A percentile compares a stretch with the other conserved stretches of the same genome.
Evolutionary conservation across 495 filamentous ascomycete genomes (phyloP).

Genomic region (Hypoxylon crocopeplum): DNA sequence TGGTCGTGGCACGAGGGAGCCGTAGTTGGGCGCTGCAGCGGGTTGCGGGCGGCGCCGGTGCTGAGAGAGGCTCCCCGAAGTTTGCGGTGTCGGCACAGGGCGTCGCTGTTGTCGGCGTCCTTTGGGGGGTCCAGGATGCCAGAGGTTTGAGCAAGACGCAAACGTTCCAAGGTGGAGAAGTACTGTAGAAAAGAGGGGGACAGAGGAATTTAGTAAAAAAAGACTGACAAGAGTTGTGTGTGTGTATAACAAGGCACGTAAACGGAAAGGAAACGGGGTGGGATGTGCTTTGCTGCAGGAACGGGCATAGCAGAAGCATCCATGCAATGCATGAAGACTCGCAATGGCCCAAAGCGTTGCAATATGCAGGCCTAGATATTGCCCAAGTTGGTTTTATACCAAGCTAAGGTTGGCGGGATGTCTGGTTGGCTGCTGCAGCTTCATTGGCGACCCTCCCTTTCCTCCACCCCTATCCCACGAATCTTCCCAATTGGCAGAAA

Average conservation of each 20-base stretch:
- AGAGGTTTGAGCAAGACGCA: slow-evolving; percentile 64
- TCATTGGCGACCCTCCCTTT: slow-evolving; percentile 14
- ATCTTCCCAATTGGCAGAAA: slow-evolving; percentile 27
- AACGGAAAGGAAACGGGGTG: neutral
- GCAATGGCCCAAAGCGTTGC: slow-evolving; percentile 31
- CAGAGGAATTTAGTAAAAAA: slow-evolving; percentile 26
- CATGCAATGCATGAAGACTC: slow-evolving; percentile 34
- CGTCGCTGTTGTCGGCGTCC: slow-evolving; percentile 51
- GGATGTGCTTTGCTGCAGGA: slow-evolving; percentile 37
- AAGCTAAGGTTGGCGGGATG: slow-evolving; percentile 9
- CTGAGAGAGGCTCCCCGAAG: slow-evolving; percentile 47
- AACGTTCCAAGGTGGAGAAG: slow-evolving; percentile 70
- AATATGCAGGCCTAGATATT: slow-evolving; percentile 22
- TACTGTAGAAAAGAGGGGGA: slow-evolving; percentile 54
- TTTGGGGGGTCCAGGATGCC: slow-evolving; percentile 40
- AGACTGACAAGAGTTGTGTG: slow-evolving; percentile 4
- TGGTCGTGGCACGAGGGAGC: slow-evolving; percentile 43
- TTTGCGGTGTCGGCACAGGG: slow-evolving; percentile 47
- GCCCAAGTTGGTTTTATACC: no score
- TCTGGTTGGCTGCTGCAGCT: slow-evolving; percentile 7
- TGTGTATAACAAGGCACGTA: neutral
- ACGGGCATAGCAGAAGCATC: slow-evolving; percentile 31
- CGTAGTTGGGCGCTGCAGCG: slow-evolving; percentile 37
- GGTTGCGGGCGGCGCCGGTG: slow-evolving; percentile 47
- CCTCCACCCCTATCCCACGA: slow-evolving; percentile 6